Conservation (phyloP, 2,329 filamentous ascomycete species). For the Aspergillus uvarum region DNA sequence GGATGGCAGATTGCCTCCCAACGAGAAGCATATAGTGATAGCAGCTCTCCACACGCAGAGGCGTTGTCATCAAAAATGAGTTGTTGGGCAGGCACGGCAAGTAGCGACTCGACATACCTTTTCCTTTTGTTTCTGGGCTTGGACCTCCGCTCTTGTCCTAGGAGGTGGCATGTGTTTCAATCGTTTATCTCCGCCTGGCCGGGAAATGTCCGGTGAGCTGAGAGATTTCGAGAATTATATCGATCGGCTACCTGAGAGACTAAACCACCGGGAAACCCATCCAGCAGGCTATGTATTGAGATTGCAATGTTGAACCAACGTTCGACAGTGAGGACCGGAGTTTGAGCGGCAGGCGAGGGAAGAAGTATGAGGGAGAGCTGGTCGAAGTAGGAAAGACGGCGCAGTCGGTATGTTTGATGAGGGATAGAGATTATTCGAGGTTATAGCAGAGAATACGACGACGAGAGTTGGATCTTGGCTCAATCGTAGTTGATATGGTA, state of each 20-base stretch:
- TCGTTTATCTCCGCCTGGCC: conserved; percentile 26
- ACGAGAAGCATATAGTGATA: neutral
- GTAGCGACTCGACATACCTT: conserved; percentile 46
- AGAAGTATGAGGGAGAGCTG: conserved; percentile 5
- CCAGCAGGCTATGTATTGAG: conserved; percentile 16
- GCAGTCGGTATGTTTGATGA: conserved; percentile 1
- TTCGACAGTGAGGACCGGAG: neutral
- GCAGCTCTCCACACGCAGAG: neutral
- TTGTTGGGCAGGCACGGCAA: neutral
- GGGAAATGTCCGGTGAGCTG: conserved; percentile 24
- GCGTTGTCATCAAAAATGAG: neutral
- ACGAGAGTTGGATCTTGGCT: neutral
- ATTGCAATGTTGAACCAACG: neutral
- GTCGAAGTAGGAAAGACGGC: neutral
- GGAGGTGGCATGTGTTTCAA: conserved; percentile 46
- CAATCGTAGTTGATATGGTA: conserved; percentile 7
- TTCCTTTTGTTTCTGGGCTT: conserved; percentile 59
- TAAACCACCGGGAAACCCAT: conserved; percentile 19
- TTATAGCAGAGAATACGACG: conserved; percentile 5
- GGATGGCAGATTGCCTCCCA: neutral
- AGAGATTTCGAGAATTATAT: conserved; percentile 16
- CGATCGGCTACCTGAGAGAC: conserved; percentile 7
- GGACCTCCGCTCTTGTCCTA: conserved; percentile 52
- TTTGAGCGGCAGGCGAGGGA: conserved; percentile 3
- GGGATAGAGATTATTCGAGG: neutral